Evolutionary conservation across 2,329 filamentous ascomycete genomes (phyloP).

Genomic region (Paecilomyces niveus): DNA sequence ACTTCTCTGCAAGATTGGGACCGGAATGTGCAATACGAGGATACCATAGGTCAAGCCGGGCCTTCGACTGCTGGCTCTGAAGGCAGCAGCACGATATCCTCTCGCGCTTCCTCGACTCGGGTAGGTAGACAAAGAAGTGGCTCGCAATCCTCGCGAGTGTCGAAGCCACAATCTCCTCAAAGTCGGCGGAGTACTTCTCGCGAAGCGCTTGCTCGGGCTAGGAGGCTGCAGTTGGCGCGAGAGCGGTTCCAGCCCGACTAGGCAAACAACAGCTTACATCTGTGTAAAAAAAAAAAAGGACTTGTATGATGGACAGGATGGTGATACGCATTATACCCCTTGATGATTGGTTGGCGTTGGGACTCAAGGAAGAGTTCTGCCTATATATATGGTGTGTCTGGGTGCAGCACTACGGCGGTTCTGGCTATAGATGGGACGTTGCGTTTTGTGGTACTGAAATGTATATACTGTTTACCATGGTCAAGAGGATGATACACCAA

Average conservation of each 20-base stretch:
- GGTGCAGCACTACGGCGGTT: background rate
- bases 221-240: slow-evolving; percentile 21
- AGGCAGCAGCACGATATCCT: background rate
- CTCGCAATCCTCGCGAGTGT: slow-evolving; percentile 15
- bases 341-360: background rate
- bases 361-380: background rate
- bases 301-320: background rate
- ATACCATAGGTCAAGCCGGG: slow-evolving; percentile 5
- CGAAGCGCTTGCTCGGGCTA: slow-evolving; percentile 12
- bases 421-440: background rate
- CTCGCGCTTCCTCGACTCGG: slow-evolving; percentile 12
- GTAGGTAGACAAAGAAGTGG: slow-evolving; percentile 11
- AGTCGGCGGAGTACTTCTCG: slow-evolving; percentile 6
- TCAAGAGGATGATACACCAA: background rate
- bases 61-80: background rate
- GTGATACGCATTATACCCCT: background rate
- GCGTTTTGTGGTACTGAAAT: background rate
- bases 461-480: background rate
- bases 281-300: background rate
- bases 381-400: slow-evolving; percentile 4
- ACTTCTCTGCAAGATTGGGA: slow-evolving; percentile 71
- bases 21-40: slow-evolving; percentile 63
- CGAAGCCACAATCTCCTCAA: slow-evolving; percentile 14
- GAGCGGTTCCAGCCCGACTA: slow-evolving; percentile 28
- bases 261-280: background rate